phyloP scores from a whole-genome alignment of 164 flowering plant species.

The Buxus sempervirens region DNA sequence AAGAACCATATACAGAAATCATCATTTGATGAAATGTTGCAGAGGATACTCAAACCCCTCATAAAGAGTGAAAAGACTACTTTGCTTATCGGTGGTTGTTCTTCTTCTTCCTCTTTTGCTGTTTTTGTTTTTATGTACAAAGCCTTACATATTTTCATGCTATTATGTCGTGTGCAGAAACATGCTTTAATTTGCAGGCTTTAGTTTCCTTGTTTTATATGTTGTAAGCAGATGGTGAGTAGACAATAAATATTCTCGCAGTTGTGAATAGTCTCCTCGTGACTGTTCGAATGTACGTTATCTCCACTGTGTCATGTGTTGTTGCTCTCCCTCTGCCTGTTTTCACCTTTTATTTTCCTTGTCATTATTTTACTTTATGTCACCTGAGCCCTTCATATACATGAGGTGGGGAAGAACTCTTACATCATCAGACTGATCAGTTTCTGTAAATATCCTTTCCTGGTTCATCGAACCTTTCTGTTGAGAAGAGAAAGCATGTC shows the following conservation, averaged over 20 bases:
- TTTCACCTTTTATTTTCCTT: neutral
- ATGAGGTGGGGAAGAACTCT: neutral
- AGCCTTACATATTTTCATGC: constrained; percentile 5
- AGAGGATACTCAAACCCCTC: neutral
- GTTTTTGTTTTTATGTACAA: neutral
- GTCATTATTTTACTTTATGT: neutral
- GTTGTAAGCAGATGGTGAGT: constrained; percentile 32
- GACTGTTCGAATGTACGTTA: constrained; percentile 29
- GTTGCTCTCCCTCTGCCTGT: constrained; percentile 14
- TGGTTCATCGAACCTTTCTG: no score
- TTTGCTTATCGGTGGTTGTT: neutral
- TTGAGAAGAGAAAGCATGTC: no score
- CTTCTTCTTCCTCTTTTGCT: neutral
- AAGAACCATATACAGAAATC: neutral
- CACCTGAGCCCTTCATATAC: neutral
- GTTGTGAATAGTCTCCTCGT: constrained; percentile 30
- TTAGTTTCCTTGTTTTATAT: constrained; percentile 41
- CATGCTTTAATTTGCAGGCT: constrained; percentile 28
- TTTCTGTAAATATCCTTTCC: no score
- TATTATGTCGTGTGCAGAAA: constrained; percentile 25
- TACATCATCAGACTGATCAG: neutral
- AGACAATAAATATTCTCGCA: constrained; percentile 32
- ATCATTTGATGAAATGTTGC: neutral
- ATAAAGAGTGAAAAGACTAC: no score
- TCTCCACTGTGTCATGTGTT: constrained; percentile 23